These are phyloP conservation scores for Triadica sebifera DNA, from an alignment of 345 rosid species.

Conservation along the genomic window DNA sequence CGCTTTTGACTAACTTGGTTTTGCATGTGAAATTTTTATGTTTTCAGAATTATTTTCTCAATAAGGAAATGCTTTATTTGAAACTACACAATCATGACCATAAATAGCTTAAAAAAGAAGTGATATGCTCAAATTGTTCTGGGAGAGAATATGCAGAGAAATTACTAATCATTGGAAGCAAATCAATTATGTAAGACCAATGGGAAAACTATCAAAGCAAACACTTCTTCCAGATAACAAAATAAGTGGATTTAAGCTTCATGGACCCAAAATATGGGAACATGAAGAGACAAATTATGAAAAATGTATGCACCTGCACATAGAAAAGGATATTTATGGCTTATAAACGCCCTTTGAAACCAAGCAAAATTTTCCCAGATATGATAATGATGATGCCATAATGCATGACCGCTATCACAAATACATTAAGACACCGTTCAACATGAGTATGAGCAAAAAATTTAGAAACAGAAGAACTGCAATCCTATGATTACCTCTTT, in stretches of 20 bases:
- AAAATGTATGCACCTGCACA: not conserved
- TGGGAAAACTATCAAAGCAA: not conserved
- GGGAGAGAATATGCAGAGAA: not conserved
- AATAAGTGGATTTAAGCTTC: not conserved
- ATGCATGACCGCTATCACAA: not conserved
- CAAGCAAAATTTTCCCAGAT: not conserved
- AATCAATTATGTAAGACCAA: not conserved
- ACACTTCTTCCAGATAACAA: not conserved
- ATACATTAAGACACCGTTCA: not conserved
- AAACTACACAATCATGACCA: too few relatives aligned
- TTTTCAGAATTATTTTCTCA: too few relatives aligned
- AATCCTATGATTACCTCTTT: conserved; percentile 54
- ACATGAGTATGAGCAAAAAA: not conserved
- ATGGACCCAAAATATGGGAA: not conserved
- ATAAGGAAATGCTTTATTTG: too few relatives aligned
- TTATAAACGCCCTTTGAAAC: not conserved
- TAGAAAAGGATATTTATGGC: not conserved
- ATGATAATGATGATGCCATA: not conserved
- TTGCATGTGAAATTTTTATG: too few relatives aligned
- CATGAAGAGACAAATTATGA: too few relatives aligned
- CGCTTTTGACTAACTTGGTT: too few relatives aligned
- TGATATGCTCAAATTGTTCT: too few relatives aligned
- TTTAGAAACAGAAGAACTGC: not conserved
- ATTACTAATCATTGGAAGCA: not conserved
- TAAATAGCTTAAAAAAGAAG: too few relatives aligned